Percentiles rank a stretch among this genome's conserved stretches.
Evolutionary conservation across 2,329 filamentous ascomycete genomes (phyloP).

Genomic region (Plectosphaerella plurivora): DNA sequence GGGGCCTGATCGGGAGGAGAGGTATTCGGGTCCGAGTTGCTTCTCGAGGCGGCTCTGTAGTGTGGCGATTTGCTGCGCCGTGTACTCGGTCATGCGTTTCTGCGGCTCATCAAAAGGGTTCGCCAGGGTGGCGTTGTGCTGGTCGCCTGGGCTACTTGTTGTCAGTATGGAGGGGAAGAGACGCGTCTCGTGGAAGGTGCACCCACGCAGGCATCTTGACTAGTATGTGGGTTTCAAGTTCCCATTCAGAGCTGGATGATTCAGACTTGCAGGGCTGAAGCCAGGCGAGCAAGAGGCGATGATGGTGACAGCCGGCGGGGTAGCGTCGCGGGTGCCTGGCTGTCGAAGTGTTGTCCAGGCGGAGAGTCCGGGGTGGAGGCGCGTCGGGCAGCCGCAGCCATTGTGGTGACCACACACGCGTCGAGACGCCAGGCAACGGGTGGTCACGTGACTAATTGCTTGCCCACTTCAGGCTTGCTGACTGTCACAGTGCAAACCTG

Average conservation of each 20-base stretch:
- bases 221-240: not conserved
- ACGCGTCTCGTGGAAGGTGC: constrained; percentile 4
- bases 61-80: constrained; percentile 84
- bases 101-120: constrained; percentile 80
- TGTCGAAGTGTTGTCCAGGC: not conserved
- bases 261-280: not conserved
- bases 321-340: not conserved
- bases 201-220: constrained; percentile 41
- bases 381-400: constrained; percentile 1
- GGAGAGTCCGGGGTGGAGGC: not conserved
- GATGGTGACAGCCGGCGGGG: not conserved
- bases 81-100: constrained; percentile 72
- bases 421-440: constrained; percentile 8
- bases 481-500: no score
- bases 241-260: not conserved
- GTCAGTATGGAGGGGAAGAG: constrained; percentile 8
- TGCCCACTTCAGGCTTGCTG: not conserved
- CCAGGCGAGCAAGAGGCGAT: no score
- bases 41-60: constrained; percentile 84
- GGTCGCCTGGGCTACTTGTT: constrained; percentile 58
- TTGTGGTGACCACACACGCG: constrained; percentile 3
- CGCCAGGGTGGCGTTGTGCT: constrained; percentile 51
- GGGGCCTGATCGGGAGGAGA: constrained; percentile 79
- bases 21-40: constrained; percentile 92
- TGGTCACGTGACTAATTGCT: constrained; percentile 6